A percentile compares a stretch with the other conserved stretches of the same genome.
These are phyloP conservation scores for Lunularia cruciata DNA, from an alignment of 225 moss, liverwort and hornwort genomes.

Conservation along the genomic window DNA sequence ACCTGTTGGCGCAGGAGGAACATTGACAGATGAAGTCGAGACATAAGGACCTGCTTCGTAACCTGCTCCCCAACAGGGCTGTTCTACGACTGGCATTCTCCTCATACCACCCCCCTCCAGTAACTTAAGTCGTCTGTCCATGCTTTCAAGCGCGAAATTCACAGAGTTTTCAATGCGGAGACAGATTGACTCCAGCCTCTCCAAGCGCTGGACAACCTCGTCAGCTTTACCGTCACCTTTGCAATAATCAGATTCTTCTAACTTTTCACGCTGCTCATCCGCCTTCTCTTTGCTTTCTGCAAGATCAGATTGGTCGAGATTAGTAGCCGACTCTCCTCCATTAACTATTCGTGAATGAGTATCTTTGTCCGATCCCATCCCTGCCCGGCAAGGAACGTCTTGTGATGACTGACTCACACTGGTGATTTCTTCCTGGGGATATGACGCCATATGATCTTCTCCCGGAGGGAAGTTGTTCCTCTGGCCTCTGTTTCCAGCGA, in stretches of 20 bases:
- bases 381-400: neutral
- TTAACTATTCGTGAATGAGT: neutral
- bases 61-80: conserved; percentile 30
- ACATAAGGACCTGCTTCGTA: conserved; percentile 31
- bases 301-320: neutral
- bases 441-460: neutral
- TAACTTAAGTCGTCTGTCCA: conserved; percentile 60
- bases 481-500: neutral
- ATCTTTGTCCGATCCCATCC: neutral
- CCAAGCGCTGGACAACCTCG: conserved; percentile 58
- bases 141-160: conserved; percentile 55
- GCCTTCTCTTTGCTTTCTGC: neutral
- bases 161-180: conserved; percentile 68
- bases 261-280: neutral
- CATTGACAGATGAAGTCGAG: conserved; percentile 28
- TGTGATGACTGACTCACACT: neutral
- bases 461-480: neutral
- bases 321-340: neutral
- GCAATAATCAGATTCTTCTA: neutral
- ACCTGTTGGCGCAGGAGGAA: conserved; percentile 19
- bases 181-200: conserved; percentile 65
- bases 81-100: conserved; percentile 22
- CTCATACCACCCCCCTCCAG: conserved; percentile 42
- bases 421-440: neutral
- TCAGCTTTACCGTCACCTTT: conserved; percentile 32